Percentiles rank a stretch among this genome's conserved stretches.
Conservation (phyloP, 73 alveolate species). For the Symbiodinium natans region DNA sequence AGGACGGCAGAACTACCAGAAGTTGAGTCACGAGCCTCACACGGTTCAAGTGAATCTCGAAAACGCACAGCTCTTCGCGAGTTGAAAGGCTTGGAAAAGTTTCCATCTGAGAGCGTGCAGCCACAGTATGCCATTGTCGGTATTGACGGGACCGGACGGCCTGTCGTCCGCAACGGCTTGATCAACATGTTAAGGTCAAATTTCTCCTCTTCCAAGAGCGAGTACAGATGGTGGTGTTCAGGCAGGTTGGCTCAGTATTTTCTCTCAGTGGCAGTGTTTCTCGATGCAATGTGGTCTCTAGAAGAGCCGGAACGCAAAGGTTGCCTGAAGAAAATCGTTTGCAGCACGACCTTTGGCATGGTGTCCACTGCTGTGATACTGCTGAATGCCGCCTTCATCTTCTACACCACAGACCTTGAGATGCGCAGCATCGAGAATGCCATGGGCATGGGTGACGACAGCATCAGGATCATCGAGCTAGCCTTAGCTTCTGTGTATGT, state of each 20-base stretch:
- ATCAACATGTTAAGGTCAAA: neutral
- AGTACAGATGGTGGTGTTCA: neutral
- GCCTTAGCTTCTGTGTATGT: slow-evolving; percentile 32
- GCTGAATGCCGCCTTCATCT: slow-evolving; percentile 41
- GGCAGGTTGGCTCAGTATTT: neutral
- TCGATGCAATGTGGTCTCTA: slow-evolving; percentile 10
- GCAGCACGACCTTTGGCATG: slow-evolving; percentile 30
- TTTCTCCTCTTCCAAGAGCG: neutral
- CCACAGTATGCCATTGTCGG: neutral
- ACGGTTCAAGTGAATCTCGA: neutral
- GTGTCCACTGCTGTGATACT: slow-evolving; percentile 36
- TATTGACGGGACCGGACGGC: neutral
- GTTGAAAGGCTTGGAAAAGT: slow-evolving; percentile 7
- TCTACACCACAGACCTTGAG: slow-evolving; percentile 40
- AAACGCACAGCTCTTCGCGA: neutral
- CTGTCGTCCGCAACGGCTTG: slow-evolving; percentile 12
- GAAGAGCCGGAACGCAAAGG: slow-evolving; percentile 44
- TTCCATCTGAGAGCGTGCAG: neutral
- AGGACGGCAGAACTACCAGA: neutral
- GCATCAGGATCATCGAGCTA: neutral
- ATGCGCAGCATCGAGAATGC: slow-evolving; percentile 15
- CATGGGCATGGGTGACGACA: neutral
- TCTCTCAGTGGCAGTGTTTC: neutral
- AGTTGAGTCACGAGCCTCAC: slow-evolving; percentile 12
- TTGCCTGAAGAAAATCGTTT: slow-evolving; percentile 13